Evolutionary conservation across 2,329 filamentous ascomycete genomes (phyloP).

Genomic region (Penicillium sumatraense): DNA sequence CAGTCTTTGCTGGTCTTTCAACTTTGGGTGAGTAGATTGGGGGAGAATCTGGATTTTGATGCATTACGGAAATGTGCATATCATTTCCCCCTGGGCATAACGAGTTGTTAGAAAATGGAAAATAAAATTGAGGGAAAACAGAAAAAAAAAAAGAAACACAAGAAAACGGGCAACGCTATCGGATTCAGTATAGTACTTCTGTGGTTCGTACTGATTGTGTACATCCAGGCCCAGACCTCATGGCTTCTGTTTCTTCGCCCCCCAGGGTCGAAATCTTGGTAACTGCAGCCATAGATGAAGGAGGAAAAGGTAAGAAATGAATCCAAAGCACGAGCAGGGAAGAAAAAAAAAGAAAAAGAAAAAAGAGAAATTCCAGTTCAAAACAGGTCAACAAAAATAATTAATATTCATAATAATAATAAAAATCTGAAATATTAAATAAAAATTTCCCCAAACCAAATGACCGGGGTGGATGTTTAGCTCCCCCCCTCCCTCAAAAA

Average conservation of each 20-base stretch:
- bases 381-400: no score
- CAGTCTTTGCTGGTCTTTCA: conserved; percentile 29
- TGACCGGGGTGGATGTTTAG: conserved; percentile 8
- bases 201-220: neutral
- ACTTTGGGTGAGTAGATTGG: conserved; percentile 6
- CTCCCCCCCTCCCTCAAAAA: neutral
- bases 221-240: neutral
- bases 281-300: neutral
- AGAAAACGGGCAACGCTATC: conserved; percentile 2
- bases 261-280: neutral
- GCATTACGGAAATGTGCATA: conserved; percentile 39
- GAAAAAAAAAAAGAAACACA: conserved; percentile 7
- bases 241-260: no score
- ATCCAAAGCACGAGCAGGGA: neutral
- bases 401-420: conserved; percentile 2
- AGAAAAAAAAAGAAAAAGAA: conserved; percentile 12
- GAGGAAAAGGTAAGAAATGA: neutral
- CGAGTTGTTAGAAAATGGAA: conserved; percentile 19
- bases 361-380: conserved; percentile 5
- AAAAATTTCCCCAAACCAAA: conserved; percentile 15
- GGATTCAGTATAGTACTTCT: neutral
- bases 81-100: conserved; percentile 34
- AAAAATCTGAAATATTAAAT: neutral
- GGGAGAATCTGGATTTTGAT: conserved; percentile 30
- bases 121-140: neutral